Conservation (phyloP, 2,329 filamentous ascomycete species). For the Exophiala sp. region DNA sequence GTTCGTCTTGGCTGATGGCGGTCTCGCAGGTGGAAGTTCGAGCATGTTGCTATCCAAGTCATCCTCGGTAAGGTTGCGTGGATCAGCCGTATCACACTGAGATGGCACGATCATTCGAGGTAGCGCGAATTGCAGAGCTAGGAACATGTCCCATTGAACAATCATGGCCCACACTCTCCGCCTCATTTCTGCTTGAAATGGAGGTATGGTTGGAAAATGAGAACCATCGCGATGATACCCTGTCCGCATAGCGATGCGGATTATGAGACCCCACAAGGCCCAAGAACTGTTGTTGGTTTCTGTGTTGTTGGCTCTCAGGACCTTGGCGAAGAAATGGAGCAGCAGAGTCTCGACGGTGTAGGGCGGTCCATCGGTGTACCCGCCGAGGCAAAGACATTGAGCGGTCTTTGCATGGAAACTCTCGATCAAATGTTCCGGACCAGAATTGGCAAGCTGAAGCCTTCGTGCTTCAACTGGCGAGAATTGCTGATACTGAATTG, state of each 20-base stretch:
- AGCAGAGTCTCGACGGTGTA: conserved; percentile 25
- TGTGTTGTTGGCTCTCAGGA: conserved; percentile 48
- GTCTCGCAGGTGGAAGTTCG: conserved; percentile 52
- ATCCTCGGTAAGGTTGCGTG: conserved; percentile 58
- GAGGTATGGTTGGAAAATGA: conserved; percentile 52
- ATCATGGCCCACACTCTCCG: conserved; percentile 41
- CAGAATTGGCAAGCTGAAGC: neutral
- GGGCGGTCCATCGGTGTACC: conserved; percentile 23
- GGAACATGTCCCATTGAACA: conserved; percentile 58
- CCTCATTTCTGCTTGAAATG: conserved; percentile 55
- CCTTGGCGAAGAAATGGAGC: conserved; percentile 51
- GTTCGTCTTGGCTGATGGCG: conserved; percentile 45
- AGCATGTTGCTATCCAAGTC: conserved; percentile 54
- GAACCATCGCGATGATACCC: conserved; percentile 55
- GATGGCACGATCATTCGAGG: conserved; percentile 59
- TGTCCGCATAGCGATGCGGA: conserved; percentile 58
- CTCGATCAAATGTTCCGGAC: conserved; percentile 32
- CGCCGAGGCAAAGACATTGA: conserved; percentile 55
- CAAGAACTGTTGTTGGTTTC: conserved; percentile 35
- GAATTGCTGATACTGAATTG: conserved; percentile 18
- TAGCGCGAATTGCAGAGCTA: conserved; percentile 62
- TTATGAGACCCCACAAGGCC: conserved; percentile 43
- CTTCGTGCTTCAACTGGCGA: conserved; percentile 8
- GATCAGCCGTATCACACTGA: conserved; percentile 57
- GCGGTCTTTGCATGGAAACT: conserved; percentile 33